Conservation (phyloP, 2,329 filamentous ascomycete genomes). For the Phaeosphaeriaceae sp. region DNA sequence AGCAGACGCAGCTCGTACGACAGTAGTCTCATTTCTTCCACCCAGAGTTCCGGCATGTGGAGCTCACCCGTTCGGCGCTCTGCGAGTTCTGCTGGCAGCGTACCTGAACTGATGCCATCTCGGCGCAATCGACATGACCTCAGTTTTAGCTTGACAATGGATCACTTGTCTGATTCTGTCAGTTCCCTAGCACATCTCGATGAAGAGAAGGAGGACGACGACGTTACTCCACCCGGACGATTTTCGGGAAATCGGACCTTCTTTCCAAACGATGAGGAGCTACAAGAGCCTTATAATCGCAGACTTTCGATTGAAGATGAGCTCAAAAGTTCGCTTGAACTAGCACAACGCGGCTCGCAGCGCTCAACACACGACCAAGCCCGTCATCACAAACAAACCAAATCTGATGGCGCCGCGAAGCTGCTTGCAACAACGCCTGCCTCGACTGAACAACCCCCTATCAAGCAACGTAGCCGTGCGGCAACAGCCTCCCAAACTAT, state of each 20-base stretch:
- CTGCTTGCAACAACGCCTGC: constrained; percentile 23
- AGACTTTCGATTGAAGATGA: constrained; percentile 24
- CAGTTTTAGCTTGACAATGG: constrained; percentile 36
- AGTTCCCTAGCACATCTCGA: constrained; percentile 31
- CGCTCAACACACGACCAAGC: constrained; percentile 17
- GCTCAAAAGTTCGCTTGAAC: constrained; percentile 33
- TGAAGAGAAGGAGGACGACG: constrained; percentile 38
- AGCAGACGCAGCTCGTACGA: constrained; percentile 64
- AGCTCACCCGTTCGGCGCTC: constrained; percentile 44
- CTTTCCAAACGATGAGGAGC: constrained; percentile 36
- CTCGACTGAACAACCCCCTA: constrained; percentile 7
- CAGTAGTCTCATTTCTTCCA: constrained; percentile 58
- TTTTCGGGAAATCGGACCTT: constrained; percentile 33
- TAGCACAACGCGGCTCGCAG: constrained; percentile 34
- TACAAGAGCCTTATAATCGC: constrained; percentile 9
- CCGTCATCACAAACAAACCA: constrained; percentile 39
- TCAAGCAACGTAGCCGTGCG: constrained; percentile 31
- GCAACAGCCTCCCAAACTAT: constrained; percentile 32
- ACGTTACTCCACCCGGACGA: constrained; percentile 38
- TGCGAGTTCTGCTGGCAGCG: constrained; percentile 46
- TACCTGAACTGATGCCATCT: constrained; percentile 48
- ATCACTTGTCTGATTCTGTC: constrained; percentile 43
- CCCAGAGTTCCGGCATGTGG: constrained; percentile 40
- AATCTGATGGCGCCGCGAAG: constrained; percentile 44
- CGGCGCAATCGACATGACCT: constrained; percentile 38